Conservation (phyloP, 2,329 filamentous ascomycete genomes). For the Verticillium klebahnii region DNA sequence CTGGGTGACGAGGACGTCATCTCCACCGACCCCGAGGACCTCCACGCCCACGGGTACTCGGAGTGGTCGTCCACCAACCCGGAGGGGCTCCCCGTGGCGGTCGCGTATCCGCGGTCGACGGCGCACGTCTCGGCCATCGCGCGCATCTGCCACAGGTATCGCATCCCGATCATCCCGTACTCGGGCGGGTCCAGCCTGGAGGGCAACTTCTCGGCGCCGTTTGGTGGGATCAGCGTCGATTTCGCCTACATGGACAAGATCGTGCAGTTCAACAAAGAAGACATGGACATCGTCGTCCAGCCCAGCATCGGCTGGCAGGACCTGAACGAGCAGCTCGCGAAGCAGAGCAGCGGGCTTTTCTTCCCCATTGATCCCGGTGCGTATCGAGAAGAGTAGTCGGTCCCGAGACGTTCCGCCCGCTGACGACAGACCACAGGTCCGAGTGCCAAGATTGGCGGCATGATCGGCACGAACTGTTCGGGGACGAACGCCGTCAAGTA, state of each 20-base stretch:
- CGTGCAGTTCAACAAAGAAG: constrained; percentile 72
- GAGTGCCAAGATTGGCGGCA: constrained; percentile 72
- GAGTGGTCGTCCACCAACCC: constrained; percentile 62
- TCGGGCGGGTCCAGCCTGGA: constrained; percentile 84
- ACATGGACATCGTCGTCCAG: constrained; percentile 92
- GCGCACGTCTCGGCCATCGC: constrained; percentile 56
- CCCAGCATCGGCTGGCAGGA: constrained; percentile 91
- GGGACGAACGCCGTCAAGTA: constrained; percentile 79
- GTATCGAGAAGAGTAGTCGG: constrained; percentile 11
- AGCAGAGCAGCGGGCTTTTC: constrained; percentile 70
- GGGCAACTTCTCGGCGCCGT: constrained; percentile 83
- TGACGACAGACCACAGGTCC: constrained; percentile 31
- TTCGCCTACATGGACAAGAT: constrained; percentile 86
- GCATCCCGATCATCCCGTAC: constrained; percentile 80
- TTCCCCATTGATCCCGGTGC: constrained; percentile 82
- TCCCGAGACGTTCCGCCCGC: background rate
- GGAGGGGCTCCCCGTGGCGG: constrained; percentile 56
- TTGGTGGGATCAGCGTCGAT: constrained; percentile 84
- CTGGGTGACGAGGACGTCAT: constrained; percentile 50
- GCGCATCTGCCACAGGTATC: constrained; percentile 71
- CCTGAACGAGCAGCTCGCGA: constrained; percentile 64
- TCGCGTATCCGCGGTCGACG: constrained; percentile 59
- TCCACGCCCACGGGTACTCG: constrained; percentile 60
- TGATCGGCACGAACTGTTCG: constrained; percentile 75
- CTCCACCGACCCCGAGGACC: constrained; percentile 58